phyloP scores from a whole-genome alignment of 176 grass and related monocot genomes.

The Saccharum spontaneum region DNA sequence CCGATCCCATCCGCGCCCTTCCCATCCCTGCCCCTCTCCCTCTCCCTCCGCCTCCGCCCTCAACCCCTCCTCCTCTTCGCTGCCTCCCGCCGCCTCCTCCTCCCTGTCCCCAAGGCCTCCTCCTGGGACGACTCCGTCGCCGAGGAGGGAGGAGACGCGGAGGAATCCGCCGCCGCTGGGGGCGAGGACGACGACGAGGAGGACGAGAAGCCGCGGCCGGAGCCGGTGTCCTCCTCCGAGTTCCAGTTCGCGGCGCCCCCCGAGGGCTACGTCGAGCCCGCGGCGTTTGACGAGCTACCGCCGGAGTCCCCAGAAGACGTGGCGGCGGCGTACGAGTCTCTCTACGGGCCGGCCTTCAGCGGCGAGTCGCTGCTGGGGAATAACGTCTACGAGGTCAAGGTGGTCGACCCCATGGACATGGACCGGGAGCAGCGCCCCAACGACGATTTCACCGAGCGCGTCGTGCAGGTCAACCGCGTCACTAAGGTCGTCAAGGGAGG shows the following conservation, averaged over 20 bases:
- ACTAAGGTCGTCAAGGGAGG: slow-evolving; percentile 93
- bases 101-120: slow-evolving; percentile 40
- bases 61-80: slow-evolving; percentile 26
- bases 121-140: slow-evolving; percentile 40
- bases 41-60: slow-evolving; percentile 1
- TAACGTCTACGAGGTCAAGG: slow-evolving; percentile 67
- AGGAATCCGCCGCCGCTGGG: slow-evolving; percentile 22
- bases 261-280: slow-evolving; percentile 67
- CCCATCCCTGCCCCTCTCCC: slow-evolving; percentile 30
- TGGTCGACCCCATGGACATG: slow-evolving; percentile 60
- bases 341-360: slow-evolving; percentile 89
- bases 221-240: slow-evolving; percentile 33
- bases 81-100: neutral
- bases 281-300: slow-evolving; percentile 67
- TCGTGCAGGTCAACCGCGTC: slow-evolving; percentile 81
- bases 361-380: slow-evolving; percentile 64
- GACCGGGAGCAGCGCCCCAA: slow-evolving; percentile 59
- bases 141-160: slow-evolving; percentile 20
- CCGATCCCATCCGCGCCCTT: slow-evolving; percentile 35
- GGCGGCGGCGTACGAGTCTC: slow-evolving; percentile 57
- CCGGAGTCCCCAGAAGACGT: slow-evolving; percentile 68
- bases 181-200: slow-evolving; percentile 6
- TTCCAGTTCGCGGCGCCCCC: slow-evolving; percentile 59
- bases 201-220: slow-evolving; percentile 48
- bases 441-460: slow-evolving; percentile 84